A percentile compares a stretch with the other conserved stretches of the same genome.
Conservation (phyloP, 129 eudicot species). For the Apium graveolens region DNA sequence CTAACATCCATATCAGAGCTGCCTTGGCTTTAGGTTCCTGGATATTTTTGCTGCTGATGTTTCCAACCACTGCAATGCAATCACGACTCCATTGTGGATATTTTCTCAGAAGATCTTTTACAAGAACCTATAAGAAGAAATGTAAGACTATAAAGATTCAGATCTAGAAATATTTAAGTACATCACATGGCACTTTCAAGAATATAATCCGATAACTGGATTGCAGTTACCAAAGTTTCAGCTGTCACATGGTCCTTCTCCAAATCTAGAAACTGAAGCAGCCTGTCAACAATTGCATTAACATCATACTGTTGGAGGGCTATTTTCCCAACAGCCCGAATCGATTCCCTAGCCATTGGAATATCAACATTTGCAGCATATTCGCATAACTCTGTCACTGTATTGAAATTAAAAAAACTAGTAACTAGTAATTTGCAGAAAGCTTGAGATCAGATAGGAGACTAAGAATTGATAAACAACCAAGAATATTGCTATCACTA, state of each 20-base stretch:
- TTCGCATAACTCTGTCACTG: conserved; percentile 97
- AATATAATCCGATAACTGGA: background rate
- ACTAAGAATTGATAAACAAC: background rate
- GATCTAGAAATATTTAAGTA: background rate
- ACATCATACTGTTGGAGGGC: conserved; percentile 96
- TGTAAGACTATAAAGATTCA: background rate
- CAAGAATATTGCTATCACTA: background rate
- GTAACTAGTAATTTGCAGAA: conserved; percentile 11
- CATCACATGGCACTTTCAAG: background rate
- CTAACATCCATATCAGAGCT: conserved; percentile 98
- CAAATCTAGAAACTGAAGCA: conserved; percentile 98
- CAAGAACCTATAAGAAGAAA: conserved; percentile 61
- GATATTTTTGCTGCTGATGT: conserved; percentile 87
- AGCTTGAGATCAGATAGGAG: conserved; percentile 7
- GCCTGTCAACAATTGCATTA: conserved; percentile 97
- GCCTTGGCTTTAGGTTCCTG: conserved; percentile 99
- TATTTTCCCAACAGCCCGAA: conserved; percentile 96
- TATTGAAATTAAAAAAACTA: conserved; percentile 13
- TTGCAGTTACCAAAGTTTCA: conserved; percentile 63
- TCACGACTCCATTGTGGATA: conserved; percentile 99
- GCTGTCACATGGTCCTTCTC: conserved; percentile 98
- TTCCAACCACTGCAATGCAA: conserved; percentile 97
- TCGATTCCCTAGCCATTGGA: conserved; percentile 96
- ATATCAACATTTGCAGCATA: conserved; percentile 98
- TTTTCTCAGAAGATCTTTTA: conserved; percentile 89